Conservation (phyloP, 495 filamentous ascomycete genomes). For the Penicillium samsonianum region DNA sequence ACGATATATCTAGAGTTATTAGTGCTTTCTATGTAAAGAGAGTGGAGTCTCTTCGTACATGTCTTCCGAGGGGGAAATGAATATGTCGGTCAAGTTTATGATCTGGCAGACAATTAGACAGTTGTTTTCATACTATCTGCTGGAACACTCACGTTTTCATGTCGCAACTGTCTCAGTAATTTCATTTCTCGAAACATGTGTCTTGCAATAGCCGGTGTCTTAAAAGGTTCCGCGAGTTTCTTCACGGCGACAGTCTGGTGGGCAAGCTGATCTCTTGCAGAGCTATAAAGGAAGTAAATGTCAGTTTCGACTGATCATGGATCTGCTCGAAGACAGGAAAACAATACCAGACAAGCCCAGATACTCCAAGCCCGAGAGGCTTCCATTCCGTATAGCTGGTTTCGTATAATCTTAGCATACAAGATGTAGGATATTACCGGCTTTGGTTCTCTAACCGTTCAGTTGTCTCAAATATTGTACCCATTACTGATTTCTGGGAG, state of each 20-base stretch:
- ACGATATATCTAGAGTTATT: slow-evolving; percentile 76
- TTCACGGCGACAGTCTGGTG: slow-evolving; percentile 92
- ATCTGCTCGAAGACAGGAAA: not conserved
- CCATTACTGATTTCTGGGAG: slow-evolving; percentile 94
- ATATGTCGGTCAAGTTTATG: slow-evolving; percentile 96
- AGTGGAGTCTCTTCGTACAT: slow-evolving; percentile 61
- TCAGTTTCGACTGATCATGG: slow-evolving; percentile 7
- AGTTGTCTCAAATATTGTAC: slow-evolving; percentile 97
- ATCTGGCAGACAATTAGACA: slow-evolving; percentile 59
- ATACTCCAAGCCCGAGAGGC: slow-evolving; percentile 96
- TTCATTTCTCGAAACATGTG: slow-evolving; percentile 95
- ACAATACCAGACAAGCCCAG: slow-evolving; percentile 92
- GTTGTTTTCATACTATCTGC: not conserved
- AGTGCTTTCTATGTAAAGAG: slow-evolving; percentile 25
- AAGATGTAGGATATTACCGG: not conserved
- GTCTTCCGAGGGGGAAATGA: slow-evolving; percentile 97
- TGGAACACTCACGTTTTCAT: slow-evolving; percentile 77
- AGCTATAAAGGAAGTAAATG: slow-evolving; percentile 52
- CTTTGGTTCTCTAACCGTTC: slow-evolving; percentile 66
- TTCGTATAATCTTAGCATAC: slow-evolving; percentile 14
- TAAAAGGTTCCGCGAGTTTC: slow-evolving; percentile 99
- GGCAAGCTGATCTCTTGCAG: slow-evolving; percentile 91
- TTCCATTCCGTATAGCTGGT: slow-evolving; percentile 90
- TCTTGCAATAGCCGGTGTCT: slow-evolving; percentile 91
- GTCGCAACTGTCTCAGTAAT: slow-evolving; percentile 88